Evolutionary conservation across 1,284 basidiomycete species (phyloP).

Genomic region (Microbotryum lychnidis-dioicae): DNA sequence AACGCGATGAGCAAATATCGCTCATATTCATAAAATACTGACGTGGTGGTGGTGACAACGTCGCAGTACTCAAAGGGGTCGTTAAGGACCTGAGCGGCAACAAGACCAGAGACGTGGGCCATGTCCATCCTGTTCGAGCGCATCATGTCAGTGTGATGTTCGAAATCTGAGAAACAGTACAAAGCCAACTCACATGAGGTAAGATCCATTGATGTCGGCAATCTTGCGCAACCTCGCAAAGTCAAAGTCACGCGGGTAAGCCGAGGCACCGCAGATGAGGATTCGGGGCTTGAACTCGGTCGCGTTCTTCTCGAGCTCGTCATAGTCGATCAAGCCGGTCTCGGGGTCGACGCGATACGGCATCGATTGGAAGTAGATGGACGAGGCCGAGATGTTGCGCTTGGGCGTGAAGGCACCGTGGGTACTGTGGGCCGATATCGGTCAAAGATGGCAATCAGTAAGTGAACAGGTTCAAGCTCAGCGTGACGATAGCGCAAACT

Average conservation of each 20-base stretch:
- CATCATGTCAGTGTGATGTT: conserved; percentile 37
- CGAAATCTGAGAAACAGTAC: too few species aligned
- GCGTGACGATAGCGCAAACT: conserved; percentile 12
- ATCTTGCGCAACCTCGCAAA: conserved; percentile 73
- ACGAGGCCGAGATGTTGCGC: conserved; percentile 99
- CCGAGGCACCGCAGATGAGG: conserved; percentile 95
- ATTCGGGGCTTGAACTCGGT: conserved; percentile 94
- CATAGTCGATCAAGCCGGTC: conserved; percentile 89
- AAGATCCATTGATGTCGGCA: conserved; percentile 81
- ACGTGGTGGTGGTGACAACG: conserved; percentile 93
- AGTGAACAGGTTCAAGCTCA: background rate
- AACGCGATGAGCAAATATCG: background rate
- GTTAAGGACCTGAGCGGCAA: conserved; percentile 86
- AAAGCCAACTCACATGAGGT: conserved; percentile 44
- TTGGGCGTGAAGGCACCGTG: conserved; percentile 45
- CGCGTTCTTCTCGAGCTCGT: conserved; percentile 71
- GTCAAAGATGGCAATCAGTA: background rate
- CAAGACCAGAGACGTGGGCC: conserved; percentile 92
- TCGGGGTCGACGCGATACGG: conserved; percentile 82
- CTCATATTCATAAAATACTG: conserved; percentile 35
- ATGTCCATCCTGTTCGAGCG: conserved; percentile 70
- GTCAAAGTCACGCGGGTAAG: conserved; percentile 98
- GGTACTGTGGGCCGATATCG: background rate
- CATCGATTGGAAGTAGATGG: conserved; percentile 99
- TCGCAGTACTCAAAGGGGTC: conserved; percentile 96